Conservation (phyloP, 1,284 basidiomycete species). For the Apiotrichum sp. region DNA sequence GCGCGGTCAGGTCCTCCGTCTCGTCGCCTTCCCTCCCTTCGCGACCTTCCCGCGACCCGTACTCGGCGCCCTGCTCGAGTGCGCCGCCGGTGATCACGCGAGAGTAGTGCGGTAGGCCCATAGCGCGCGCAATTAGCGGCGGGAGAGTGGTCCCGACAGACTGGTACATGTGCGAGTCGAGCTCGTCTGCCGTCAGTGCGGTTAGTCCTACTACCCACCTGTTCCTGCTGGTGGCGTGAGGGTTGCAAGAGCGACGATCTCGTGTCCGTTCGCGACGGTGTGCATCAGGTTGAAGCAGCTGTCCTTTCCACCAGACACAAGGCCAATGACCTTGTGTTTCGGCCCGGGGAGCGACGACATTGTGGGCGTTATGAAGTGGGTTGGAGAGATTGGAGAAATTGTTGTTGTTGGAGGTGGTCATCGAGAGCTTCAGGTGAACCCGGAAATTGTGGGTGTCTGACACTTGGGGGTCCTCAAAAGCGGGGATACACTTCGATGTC, state of each 20-base stretch:
- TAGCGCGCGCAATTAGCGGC: conserved; percentile 73
- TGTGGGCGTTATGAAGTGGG: too few relatives aligned
- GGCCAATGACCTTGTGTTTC: conserved; percentile 71
- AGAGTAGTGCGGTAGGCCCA: conserved; percentile 81
- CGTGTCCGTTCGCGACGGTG: conserved; percentile 78
- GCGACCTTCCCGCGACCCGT: conserved; percentile 55
- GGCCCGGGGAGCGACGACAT: conserved; percentile 20
- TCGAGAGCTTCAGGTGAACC: too few relatives aligned
- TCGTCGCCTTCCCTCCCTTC: conserved; percentile 72
- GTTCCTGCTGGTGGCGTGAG: conserved; percentile 75
- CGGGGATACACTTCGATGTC: too few relatives aligned
- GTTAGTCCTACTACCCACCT: conserved; percentile 54
- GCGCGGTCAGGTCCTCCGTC: conserved; percentile 85
- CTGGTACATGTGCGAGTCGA: conserved; percentile 98
- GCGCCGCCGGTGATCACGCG: conserved; percentile 73
- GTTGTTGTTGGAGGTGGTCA: neutral
- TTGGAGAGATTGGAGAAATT: neutral
- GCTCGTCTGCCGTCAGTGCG: conserved; percentile 65
- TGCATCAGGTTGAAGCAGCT: conserved; percentile 94
- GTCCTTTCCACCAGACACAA: conserved; percentile 97
- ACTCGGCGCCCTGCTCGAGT: conserved; percentile 74
- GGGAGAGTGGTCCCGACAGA: conserved; percentile 95
- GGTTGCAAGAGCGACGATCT: conserved; percentile 82
- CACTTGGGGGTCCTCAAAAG: too few relatives aligned
- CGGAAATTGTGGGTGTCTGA: too few relatives aligned